phyloP scores from a whole-genome alignment of 2,329 filamentous ascomycete species.

The Sordariomycetes sp. region DNA sequence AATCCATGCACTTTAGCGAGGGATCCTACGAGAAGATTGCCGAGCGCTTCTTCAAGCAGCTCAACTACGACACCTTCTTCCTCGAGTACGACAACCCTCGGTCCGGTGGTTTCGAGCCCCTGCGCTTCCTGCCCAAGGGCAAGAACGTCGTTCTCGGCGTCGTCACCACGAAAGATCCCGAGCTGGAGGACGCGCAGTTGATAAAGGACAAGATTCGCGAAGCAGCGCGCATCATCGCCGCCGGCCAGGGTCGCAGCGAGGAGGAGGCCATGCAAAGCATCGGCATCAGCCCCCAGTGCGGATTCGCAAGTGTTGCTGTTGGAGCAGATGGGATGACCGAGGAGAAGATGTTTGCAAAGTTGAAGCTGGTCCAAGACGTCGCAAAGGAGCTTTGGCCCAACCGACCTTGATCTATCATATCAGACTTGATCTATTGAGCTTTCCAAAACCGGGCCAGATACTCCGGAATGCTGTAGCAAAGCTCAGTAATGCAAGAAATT shows the following conservation, averaged over 20 bases:
- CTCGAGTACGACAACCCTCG: conserved; percentile 51
- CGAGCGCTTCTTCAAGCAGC: conserved; percentile 47
- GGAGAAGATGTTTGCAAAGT: conserved; percentile 62
- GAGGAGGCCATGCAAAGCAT: conserved; percentile 56
- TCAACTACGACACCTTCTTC: conserved; percentile 54
- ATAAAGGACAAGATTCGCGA: conserved; percentile 44
- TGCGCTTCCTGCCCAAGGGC: conserved; percentile 46
- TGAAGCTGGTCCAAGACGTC: conserved; percentile 57
- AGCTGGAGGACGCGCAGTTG: conserved; percentile 44
- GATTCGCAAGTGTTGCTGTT: conserved; percentile 60
- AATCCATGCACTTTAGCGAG: conserved; percentile 54
- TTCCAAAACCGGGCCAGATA: no score
- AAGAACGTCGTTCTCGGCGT: conserved; percentile 56
- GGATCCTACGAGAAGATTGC: conserved; percentile 56
- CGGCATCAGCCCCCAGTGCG: conserved; percentile 61
- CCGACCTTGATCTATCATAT: neutral
- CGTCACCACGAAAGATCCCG: conserved; percentile 50
- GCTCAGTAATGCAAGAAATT: no score
- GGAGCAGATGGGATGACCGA: conserved; percentile 55
- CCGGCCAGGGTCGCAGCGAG: conserved; percentile 51
- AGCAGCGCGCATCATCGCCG: conserved; percentile 56
- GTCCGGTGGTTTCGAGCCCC: conserved; percentile 53
- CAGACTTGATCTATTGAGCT: no score
- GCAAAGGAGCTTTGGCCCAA: conserved; percentile 54
- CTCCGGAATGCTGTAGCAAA: no score